Evolutionary conservation across 1,139 yeast genomes (phyloP).

Genomic region (Lodderomyces elongisporus): DNA sequence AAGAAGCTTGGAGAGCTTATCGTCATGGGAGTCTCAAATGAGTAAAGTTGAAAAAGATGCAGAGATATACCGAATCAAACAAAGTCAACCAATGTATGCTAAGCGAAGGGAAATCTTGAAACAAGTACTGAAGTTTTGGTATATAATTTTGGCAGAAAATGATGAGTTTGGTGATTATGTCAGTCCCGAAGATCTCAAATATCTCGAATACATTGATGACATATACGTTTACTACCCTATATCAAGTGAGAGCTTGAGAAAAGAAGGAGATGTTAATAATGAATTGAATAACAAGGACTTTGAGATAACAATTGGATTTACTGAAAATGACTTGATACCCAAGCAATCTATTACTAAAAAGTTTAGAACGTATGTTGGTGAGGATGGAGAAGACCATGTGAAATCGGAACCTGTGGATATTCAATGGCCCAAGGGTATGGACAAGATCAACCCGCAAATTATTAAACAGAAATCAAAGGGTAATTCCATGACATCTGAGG

Average conservation of each 20-base stretch:
- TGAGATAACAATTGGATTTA: slow-evolving; percentile 51
- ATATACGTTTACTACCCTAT: slow-evolving; percentile 50
- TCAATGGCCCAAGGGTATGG: slow-evolving; percentile 57
- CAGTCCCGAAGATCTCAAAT: slow-evolving; percentile 63
- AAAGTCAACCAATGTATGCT: slow-evolving; percentile 47
- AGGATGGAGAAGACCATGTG: slow-evolving; percentile 50
- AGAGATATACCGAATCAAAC: slow-evolving; percentile 44
- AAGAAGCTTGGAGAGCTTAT: slow-evolving; percentile 28
- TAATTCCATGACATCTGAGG: slow-evolving; percentile 38
- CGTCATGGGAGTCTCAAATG: slow-evolving; percentile 53
- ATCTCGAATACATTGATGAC: slow-evolving; percentile 54
- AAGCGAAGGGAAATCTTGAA: slow-evolving; percentile 43
- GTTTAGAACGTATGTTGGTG: slow-evolving; percentile 41
- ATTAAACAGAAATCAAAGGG: slow-evolving; percentile 34
- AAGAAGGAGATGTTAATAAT: slow-evolving; percentile 5
- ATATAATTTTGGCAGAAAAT: slow-evolving; percentile 67
- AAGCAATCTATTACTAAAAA: slow-evolving; percentile 51
- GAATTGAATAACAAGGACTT: slow-evolving; percentile 45
- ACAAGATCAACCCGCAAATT: slow-evolving; percentile 46
- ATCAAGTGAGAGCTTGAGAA: slow-evolving; percentile 18
- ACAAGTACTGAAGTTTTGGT: slow-evolving; percentile 68
- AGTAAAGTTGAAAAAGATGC: slow-evolving; percentile 53
- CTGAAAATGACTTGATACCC: slow-evolving; percentile 32
- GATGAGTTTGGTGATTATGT: slow-evolving; percentile 71
- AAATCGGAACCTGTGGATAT: slow-evolving; percentile 47